Percentiles rank a stretch among this genome's conserved stretches.
These are phyloP conservation scores for Xylariaceae sp. DNA, from an alignment of 2,329 filamentous ascomycete genomes.

Conservation along the genomic window DNA sequence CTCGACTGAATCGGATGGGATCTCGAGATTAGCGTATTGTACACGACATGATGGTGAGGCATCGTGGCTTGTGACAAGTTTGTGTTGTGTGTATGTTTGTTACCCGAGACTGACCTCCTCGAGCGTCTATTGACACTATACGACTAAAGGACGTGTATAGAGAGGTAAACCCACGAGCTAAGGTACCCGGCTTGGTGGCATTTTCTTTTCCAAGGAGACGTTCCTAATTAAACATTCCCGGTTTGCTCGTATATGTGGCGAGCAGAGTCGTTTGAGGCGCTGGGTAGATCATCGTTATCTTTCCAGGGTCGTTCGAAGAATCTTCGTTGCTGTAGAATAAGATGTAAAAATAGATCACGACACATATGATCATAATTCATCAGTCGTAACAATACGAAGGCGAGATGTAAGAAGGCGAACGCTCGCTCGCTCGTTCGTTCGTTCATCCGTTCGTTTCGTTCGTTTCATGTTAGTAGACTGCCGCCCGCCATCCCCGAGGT, in stretches of 20 bases:
- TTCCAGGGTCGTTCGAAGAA: background rate
- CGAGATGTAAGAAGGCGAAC: background rate
- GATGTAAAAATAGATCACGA: background rate
- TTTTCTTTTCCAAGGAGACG: background rate
- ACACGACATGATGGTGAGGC: background rate
- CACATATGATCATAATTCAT: background rate
- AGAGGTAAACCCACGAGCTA: background rate
- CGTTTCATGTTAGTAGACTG: background rate
- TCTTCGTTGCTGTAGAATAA: background rate
- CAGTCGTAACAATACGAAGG: background rate
- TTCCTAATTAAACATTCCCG: slow-evolving; percentile 17
- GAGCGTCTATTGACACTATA: too few relatives aligned
- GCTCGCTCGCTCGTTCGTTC: background rate
- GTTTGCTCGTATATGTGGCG: slow-evolving; percentile 10
- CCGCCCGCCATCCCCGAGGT: background rate
- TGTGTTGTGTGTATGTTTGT: background rate
- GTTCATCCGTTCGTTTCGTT: background rate
- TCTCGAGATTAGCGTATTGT: background rate
- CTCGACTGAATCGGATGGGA: slow-evolving; percentile 9
- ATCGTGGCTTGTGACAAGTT: background rate
- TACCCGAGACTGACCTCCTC: too few relatives aligned
- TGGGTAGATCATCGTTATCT: background rate
- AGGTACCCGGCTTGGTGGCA: background rate
- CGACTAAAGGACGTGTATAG: background rate
- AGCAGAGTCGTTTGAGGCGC: slow-evolving; percentile 13